Evolutionary conservation across 768 basidiomycete species (phyloP), one percentile per base, ranked within the genome.

Genomic region (Thelephora ganbajun): DNA sequence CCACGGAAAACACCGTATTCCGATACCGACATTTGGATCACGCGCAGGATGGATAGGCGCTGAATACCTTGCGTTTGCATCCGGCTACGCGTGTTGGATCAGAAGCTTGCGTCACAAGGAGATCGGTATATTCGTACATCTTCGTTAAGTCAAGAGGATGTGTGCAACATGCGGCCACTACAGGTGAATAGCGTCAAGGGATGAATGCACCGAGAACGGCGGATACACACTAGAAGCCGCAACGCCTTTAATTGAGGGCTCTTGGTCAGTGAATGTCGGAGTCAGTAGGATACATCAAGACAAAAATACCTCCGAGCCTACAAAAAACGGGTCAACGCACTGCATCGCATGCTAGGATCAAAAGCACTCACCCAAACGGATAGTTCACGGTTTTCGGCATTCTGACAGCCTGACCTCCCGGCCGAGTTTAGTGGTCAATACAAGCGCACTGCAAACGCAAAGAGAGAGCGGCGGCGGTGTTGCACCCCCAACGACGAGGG

Each of bases 121-220:
- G 43, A 35, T n/a, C 26, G n/a, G 37, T 22, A 26, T 45, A 1
- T 12, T 67, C 77, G 51, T 50, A 85, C 80, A 89, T 83, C 79
- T 90, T 93, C 30, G 84, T 83, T 46, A 90, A 67, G 63, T 90
- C 87, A 48, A 90, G 62, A 35, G 87, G 87, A 66, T 90, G 87
- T 0, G 86, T 90, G 58, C 75, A 80, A 47, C 72, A 77, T 23
- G 86, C 81, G 35, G 87, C 86, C 77, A 88, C 85, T 85, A 51
- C 42, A 26, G 18, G 12, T 11, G 43, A 45, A 20, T 35, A 30
- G 34, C 33, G 18, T 45, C 19, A 43, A 11, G 35, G 35, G n/a
- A 41, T 14, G 6, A 18, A 9, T 33, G 5, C 30, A 52, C 19
- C 36, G 20, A 22, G 26, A 42, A 16, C 22, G 33, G 13, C 46